Evolutionary conservation across 2,329 filamentous ascomycete genomes (phyloP).

Genomic region (Keithomyces neogunnii): DNA sequence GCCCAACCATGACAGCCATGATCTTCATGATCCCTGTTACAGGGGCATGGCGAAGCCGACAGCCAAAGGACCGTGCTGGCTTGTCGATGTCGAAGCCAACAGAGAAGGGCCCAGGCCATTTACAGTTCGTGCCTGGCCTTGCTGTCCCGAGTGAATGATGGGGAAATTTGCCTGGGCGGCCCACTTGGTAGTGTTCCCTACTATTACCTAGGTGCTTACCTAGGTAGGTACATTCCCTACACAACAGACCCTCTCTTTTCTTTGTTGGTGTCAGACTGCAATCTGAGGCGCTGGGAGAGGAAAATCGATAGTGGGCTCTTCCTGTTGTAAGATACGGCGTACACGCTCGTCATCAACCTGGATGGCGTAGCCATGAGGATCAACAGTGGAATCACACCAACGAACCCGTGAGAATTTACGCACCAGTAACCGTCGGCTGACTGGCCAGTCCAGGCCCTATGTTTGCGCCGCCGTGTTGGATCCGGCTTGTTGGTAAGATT

Average conservation of each 20-base stretch:
- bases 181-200: too few species aligned
- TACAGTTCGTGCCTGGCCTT: neutral
- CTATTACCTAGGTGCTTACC: too few species aligned
- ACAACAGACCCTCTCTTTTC: neutral
- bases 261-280: too few species aligned
- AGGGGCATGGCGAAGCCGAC: neutral
- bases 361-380: neutral
- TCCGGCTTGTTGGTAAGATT: neutral
- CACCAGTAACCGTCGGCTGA: neutral
- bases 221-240: too few species aligned
- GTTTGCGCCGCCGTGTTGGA: neutral
- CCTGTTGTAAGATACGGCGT: neutral
- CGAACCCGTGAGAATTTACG: neutral
- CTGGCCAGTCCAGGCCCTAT: neutral
- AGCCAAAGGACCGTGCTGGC: neutral
- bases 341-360: neutral
- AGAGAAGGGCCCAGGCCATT: neutral
- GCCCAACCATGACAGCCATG: neutral
- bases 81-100: neutral
- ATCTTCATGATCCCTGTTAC: neutral
- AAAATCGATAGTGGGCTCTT: neutral
- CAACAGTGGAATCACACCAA: constrained; percentile 11
- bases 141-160: neutral
- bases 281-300: neutral
- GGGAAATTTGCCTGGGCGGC: neutral